Evolutionary conservation across 495 filamentous ascomycete genomes (phyloP), one percentile per base, ranked within the genome.

Genomic region (Amorphotheca resinae): DNA sequence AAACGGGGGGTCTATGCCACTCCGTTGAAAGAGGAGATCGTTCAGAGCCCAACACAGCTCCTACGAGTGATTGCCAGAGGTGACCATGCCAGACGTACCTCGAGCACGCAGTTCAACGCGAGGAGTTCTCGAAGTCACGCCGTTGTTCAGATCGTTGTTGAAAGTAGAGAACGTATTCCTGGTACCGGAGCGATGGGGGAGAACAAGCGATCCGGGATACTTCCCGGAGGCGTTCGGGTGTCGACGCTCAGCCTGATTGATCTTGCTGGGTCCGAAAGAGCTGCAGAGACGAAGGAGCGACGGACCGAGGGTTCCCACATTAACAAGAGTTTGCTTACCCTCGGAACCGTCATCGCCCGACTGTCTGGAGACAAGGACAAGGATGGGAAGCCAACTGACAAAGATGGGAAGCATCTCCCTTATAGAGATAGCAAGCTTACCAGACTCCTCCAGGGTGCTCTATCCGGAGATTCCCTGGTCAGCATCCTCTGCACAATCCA

Each of bases 391-490:
- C 60, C 70, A 1, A 72, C 70, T 3, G 83, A 91, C 57, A 84
- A 82, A 54, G 83, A 87, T 49, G 77, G 73, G 31, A 87, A 87
- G 61, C 91, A 98, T 73, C 58, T 98, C 44, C 91, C 91, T 3
- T 96, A 95, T 61, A 73, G 91, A 53, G 93, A 98, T 59, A 94
- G 87, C 70, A 98, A 98, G 61, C 77, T 98, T 43, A 98, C 91
- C 16, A 70, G 91, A 59, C 64, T 98, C 21, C 69, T 98, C 21
- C 91, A 98, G 61, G 86, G 87, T 39, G 93, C 91, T 5, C 65
- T 98, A 36, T 93, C 88, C 1, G 91, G 91, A 16, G 82, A 88
- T 56, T 95, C 91, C 9, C 74, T 98, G 2, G 84, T 98, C 47
- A 95, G 87, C 54, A 98, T 98, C 59, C 79, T 98, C 16, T 98